Evolutionary conservation across 1,284 basidiomycete genomes (phyloP).

Genomic region (Lignosus rhinocerotis): DNA sequence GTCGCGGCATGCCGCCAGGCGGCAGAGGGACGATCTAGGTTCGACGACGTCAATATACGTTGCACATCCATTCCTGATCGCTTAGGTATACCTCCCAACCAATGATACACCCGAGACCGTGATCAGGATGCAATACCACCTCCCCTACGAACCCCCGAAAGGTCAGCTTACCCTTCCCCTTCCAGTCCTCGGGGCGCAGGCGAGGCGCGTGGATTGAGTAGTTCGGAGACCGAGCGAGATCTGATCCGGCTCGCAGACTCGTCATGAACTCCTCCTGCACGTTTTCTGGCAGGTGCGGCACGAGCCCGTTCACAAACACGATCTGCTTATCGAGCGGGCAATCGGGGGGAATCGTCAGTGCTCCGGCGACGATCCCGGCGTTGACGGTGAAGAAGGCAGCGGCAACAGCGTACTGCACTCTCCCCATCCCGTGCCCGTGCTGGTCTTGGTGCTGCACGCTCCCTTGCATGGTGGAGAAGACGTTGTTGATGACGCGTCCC

Average conservation of each 20-base stretch:
- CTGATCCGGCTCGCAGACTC: not conserved
- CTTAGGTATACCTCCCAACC: constrained; percentile 16
- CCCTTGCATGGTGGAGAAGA: constrained; percentile 5
- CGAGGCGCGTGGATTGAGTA: not conserved
- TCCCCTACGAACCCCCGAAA: constrained; percentile 17
- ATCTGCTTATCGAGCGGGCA: constrained; percentile 19
- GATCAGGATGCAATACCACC: not conserved
- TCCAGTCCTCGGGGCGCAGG: not conserved
- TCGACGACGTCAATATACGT: not conserved
- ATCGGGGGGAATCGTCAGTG: constrained; percentile 7
- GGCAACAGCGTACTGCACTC: constrained; percentile 9
- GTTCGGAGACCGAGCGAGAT: not conserved
- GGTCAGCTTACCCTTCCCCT: not conserved
- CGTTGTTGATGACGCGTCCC: constrained; percentile 21
- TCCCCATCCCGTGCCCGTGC: not conserved
- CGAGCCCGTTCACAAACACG: constrained; percentile 14
- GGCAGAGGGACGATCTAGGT: not conserved
- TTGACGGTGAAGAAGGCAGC: constrained; percentile 7
- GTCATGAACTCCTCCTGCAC: not conserved
- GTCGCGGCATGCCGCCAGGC: not conserved
- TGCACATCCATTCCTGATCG: not conserved
- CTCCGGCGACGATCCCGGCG: not conserved
- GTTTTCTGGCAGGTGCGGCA: constrained; percentile 1
- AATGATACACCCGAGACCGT: constrained; percentile 8
- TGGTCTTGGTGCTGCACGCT: not conserved